phyloP scores from a whole-genome alignment of 2,329 filamentous ascomycete genomes.

The Rutstroemia sp. region DNA sequence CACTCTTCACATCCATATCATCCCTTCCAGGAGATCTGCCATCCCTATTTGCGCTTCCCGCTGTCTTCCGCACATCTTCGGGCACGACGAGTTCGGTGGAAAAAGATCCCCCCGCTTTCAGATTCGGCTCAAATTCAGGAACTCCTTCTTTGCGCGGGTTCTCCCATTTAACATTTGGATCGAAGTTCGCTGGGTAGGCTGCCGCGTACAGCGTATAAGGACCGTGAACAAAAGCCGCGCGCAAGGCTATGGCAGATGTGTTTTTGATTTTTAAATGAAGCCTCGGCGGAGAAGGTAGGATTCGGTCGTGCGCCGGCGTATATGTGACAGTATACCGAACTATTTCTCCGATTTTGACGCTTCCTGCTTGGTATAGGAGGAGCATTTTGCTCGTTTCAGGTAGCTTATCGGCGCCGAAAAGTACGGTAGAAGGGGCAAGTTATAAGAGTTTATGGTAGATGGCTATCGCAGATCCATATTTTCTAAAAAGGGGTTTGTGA shows the following conservation, averaged over 20 bases:
- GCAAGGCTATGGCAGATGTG: conserved; percentile 79
- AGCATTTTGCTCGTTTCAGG: conserved; percentile 55
- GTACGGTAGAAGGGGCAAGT: not conserved
- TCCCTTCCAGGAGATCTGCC: conserved; percentile 31
- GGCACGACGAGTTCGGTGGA: conserved; percentile 73
- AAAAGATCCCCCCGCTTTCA: conserved; percentile 90
- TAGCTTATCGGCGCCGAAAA: not conserved
- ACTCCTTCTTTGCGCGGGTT: conserved; percentile 63
- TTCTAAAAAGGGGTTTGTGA: not conserved
- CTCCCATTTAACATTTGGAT: conserved; percentile 72
- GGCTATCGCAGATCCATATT: not conserved
- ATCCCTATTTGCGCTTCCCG: conserved; percentile 40
- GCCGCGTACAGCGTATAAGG: conserved; percentile 87
- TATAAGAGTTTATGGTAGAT: too few species aligned
- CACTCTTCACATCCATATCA: conserved; percentile 43
- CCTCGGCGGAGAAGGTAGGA: conserved; percentile 74
- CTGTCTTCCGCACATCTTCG: conserved; percentile 63
- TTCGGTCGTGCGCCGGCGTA: conserved; percentile 79
- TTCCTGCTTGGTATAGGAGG: conserved; percentile 82
- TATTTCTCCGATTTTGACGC: conserved; percentile 89
- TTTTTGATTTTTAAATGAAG: conserved; percentile 88
- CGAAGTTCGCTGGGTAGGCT: conserved; percentile 75
- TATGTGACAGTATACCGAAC: conserved; percentile 91
- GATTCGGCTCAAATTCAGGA: conserved; percentile 90
- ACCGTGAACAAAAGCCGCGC: conserved; percentile 92